These are phyloP conservation scores for Podila verticillata DNA, from an alignment of 192 early-diverging fungal genomes.

Conservation along the genomic window DNA sequence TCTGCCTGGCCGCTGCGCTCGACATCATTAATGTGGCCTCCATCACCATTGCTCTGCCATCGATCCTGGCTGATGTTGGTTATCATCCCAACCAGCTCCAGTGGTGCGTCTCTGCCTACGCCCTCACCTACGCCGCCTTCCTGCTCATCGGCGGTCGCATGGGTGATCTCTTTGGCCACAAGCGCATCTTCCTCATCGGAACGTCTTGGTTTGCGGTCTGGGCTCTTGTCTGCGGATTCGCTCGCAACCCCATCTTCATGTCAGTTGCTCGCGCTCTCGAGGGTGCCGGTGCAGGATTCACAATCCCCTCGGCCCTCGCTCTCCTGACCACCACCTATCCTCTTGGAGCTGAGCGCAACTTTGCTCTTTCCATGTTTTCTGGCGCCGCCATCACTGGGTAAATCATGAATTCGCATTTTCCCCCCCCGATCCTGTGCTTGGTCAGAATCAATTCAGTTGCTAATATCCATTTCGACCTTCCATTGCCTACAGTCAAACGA, in stretches of 20 bases:
- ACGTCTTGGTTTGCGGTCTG: slow-evolving; percentile 41
- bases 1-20: slow-evolving; percentile 25
- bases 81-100: slow-evolving; percentile 33
- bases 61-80: slow-evolving; percentile 32
- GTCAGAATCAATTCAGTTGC: not conserved
- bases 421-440: not conserved
- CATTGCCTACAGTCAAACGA: slow-evolving; percentile 14
- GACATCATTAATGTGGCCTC: slow-evolving; percentile 42
- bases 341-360: slow-evolving; percentile 34
- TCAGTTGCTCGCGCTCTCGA: slow-evolving; percentile 46
- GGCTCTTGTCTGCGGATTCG: slow-evolving; percentile 46
- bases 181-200: slow-evolving; percentile 35
- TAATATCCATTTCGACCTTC: not conserved
- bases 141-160: slow-evolving; percentile 47
- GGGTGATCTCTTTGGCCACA: slow-evolving; percentile 54
- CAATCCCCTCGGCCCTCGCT: slow-evolving; percentile 41
- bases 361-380: slow-evolving; percentile 40
- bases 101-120: slow-evolving; percentile 33
- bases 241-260: slow-evolving; percentile 49
- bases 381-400: slow-evolving; percentile 36
- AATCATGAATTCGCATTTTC: not conserved
- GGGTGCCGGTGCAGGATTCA: slow-evolving; percentile 49
- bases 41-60: slow-evolving; percentile 39
- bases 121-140: slow-evolving; percentile 49
- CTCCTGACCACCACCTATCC: slow-evolving; percentile 43